Evolutionary conservation across 78 protist genomes (phyloP), one percentile per base, ranked within the genome.

Genomic region (Planoprotostelium fungivorum): DNA sequence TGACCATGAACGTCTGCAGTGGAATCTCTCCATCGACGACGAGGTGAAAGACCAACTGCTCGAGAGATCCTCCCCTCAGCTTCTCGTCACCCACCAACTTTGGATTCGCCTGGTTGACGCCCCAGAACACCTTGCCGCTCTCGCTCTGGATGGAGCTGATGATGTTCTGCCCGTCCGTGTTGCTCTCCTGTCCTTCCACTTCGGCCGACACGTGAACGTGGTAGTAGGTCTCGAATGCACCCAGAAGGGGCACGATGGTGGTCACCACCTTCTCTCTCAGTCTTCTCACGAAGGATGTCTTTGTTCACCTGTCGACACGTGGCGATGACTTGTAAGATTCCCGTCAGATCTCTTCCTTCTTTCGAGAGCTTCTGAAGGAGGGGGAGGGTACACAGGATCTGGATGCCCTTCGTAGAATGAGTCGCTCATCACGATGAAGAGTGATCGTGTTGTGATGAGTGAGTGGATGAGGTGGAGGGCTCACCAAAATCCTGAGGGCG

Each of bases 1-100:
- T 94, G 89, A 90, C 37, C 36, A 92, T 36, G 84, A 94, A 94
- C 0, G 96, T 94, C 51, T 87, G 73, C 73, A 51, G 73, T 16
- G 73, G 73, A 5, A 51, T 16, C 31, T 51, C 73, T 16, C 16
- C 73, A 16, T 16, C 73, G 31, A 51, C 73, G 16, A 51, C 73
- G 73, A 51, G 73, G 16, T 51, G 73, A 51, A 51, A 51, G 5
- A 51, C 16, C 16, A 51, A 16, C 73, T 51, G 73, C 31, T 51
- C 73, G 16, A 51, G 5, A 51, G 31, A 25, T 51, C 73, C 73
- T 25, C 73, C 73, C 73, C 16, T 51, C 73, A 51, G 5, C 31
- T 16, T 51, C 73, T 16, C 73, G 31, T 51, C 73, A 25, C 5
- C 73, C 5, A 51, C 16, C 73, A 51, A 16, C 73, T 51, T 51